phyloP scores from a whole-genome alignment of 257 asterid genomes.

The Jacaranda copaia region DNA sequence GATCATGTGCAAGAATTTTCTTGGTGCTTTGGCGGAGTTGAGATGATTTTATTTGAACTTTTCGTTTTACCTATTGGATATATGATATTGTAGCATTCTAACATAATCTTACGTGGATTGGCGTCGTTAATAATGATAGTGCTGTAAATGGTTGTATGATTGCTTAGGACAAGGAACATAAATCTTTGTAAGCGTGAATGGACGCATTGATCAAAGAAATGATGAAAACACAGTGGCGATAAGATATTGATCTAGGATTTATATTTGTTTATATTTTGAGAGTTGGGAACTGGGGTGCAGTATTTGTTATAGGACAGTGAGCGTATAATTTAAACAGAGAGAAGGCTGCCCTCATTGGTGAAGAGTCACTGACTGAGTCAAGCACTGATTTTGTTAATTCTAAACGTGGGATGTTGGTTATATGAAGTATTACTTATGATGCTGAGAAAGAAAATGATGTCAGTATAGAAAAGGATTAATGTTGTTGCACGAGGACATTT shows the following conservation, averaged over 20 bases:
- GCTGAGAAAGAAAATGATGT: constrained; percentile 15
- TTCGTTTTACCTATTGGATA: constrained; percentile 21
- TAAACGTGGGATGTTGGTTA: constrained; percentile 3
- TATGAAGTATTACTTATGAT: constrained; percentile 10
- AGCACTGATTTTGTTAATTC: background rate
- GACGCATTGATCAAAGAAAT: constrained; percentile 8
- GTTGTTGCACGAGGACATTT: background rate
- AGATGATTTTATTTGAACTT: constrained; percentile 22
- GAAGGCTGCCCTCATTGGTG: constrained; percentile 16
- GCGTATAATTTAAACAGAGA: background rate
- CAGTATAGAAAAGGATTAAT: background rate
- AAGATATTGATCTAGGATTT: constrained; percentile 9
- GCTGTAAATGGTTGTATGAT: constrained; percentile 14
- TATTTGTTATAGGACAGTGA: background rate
- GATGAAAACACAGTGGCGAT: constrained; percentile 23
- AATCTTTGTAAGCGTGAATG: background rate
- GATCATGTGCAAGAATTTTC: constrained; percentile 25
- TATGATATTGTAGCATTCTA: constrained; percentile 4
- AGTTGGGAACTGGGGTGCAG: constrained; percentile 1
- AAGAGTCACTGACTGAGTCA: background rate
- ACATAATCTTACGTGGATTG: constrained; percentile 15
- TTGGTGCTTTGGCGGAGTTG: constrained; percentile 28
- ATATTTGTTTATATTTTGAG: too few relatives aligned
- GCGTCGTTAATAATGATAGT: constrained; percentile 4
- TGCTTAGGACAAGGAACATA: constrained; percentile 5